Base-by-base conservation (phyloP, 2,329 filamentous ascomycete species). In the Elsinoe necatrix region DNA sequence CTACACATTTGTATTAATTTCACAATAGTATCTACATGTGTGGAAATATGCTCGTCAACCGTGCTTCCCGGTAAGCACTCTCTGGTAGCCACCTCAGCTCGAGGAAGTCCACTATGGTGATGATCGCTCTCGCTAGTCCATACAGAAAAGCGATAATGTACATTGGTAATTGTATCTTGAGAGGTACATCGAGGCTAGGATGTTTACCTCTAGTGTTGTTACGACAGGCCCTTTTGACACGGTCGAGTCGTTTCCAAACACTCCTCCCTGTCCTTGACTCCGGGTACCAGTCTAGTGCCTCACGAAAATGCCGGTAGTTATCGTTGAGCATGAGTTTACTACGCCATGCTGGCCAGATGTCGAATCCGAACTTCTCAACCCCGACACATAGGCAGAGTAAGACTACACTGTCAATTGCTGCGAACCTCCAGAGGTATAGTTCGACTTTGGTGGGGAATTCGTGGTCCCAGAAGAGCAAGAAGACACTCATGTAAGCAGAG, bases 401-500 rank as follows among this genome's bases (percentile, higher is more conserved):
- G 7, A 55, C n/a, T n/a, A 47, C 9, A 5, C 14, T 23, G 23
- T 16, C 11, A 5, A 56, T 12, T 8, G 20, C 29, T 16, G 65
- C 58, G 14, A 63, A 60, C 3, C 69, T 64, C 69, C 69, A 72
- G 3, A 72, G 60, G 8, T 65, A 41, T 23, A 59, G 60, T 59
- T 72, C 70, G 4, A 60, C 55, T 3, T 43, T 27, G 2, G 65
- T 68, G 1, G 70, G 69, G 57, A 72, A 72, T 11, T 62, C 54
- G 51, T 67, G 68, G 48, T 69, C 67, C 70, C 70, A 72, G 8
- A 62, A 69, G 9, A 64, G 60, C 18, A 72, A 62, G 58, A 71
- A 69, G 35, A 70, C 61, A 14, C 34, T 37, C 34, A 37, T 6
- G 34, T 37, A 37, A 7, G 64, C 64, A 4, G 64, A 64, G 57